phyloP scores from a whole-genome alignment of 2,329 filamentous ascomycete genomes.

The Biscogniauxia marginata region DNA sequence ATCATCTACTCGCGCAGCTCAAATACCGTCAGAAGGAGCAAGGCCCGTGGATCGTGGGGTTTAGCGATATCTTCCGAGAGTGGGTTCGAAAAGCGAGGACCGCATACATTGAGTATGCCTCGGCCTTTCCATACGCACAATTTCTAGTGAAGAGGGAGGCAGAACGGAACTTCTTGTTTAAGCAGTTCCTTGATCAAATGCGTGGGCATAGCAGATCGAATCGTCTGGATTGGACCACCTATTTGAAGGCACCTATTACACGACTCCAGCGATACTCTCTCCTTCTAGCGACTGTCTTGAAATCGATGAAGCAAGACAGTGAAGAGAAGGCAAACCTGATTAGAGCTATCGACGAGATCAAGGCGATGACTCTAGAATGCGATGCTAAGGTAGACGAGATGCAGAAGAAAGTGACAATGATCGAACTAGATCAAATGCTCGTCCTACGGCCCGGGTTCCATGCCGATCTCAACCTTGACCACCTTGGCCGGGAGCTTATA shows the following conservation, averaged over 20 bases:
- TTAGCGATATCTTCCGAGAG: slow-evolving; percentile 95
- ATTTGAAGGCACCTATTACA: slow-evolving; percentile 89
- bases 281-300: slow-evolving; percentile 77
- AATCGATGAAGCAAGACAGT: slow-evolving; percentile 77
- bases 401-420: slow-evolving; percentile 84
- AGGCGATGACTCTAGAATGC: slow-evolving; percentile 83
- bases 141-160: slow-evolving; percentile 82
- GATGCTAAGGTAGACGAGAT: slow-evolving; percentile 91
- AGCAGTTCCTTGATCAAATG: slow-evolving; percentile 78
- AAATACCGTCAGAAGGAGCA: slow-evolving; percentile 98
- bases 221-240: slow-evolving; percentile 90
- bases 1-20: slow-evolving; percentile 85
- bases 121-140: slow-evolving; percentile 78
- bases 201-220: slow-evolving; percentile 76
- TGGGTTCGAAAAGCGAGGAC: slow-evolving; percentile 94
- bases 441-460: slow-evolving; percentile 86
- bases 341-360: slow-evolving; percentile 89
- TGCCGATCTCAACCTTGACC: slow-evolving; percentile 85
- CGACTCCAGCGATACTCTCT: slow-evolving; percentile 87
- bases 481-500: slow-evolving; percentile 88
- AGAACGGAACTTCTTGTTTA: slow-evolving; percentile 82
- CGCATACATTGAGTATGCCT: slow-evolving; percentile 90
- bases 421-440: slow-evolving; percentile 79
- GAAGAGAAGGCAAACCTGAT: slow-evolving; percentile 86
- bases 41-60: slow-evolving; percentile 89